Evolutionary conservation across 2,329 filamentous ascomycete species (phyloP).

Genomic region (Colletotrichum navitas): DNA sequence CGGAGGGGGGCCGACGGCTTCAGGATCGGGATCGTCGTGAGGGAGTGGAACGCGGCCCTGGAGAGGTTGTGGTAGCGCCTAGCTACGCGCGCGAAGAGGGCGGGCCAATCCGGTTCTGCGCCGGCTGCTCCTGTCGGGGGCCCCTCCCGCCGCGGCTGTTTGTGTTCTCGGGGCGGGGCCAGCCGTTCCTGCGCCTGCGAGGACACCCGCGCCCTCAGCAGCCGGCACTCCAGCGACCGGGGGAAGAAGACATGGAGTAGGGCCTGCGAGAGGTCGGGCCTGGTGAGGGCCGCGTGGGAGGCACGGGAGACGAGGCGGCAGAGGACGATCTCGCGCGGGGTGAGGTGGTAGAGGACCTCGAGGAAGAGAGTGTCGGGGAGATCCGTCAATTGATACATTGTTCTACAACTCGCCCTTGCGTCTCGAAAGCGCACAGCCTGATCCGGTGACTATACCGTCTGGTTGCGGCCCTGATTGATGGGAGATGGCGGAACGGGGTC

Average conservation of each 20-base stretch:
- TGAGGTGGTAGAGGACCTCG: constrained; percentile 62
- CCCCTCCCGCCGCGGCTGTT: too few species aligned
- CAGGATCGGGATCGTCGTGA: constrained; percentile 42
- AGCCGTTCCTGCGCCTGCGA: constrained; percentile 5
- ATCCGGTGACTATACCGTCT: not conserved
- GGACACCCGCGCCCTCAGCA: constrained; percentile 44
- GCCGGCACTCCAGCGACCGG: constrained; percentile 64
- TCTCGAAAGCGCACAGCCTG: not conserved
- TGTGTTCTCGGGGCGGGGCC: not conserved
- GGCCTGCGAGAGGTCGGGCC: constrained; percentile 58
- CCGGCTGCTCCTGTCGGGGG: constrained; percentile 18
- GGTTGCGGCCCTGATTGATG: not conserved
- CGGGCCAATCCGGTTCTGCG: constrained; percentile 52
- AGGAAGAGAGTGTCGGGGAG: constrained; percentile 72
- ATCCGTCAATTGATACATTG: constrained; percentile 54
- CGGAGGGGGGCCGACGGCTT: constrained; percentile 46
- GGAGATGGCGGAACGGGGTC: not conserved
- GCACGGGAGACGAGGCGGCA: constrained; percentile 65
- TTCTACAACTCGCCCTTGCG: not conserved
- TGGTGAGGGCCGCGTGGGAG: constrained; percentile 64
- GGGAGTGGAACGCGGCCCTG: constrained; percentile 40
- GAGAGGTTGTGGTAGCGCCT: constrained; percentile 67
- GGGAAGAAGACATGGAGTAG: constrained; percentile 66
- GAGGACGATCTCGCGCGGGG: constrained; percentile 62
- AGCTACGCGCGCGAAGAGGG: constrained; percentile 62